These are phyloP conservation scores for Boechera stricta DNA, from an alignment of 345 rosid species.

Conservation along the genomic window DNA sequence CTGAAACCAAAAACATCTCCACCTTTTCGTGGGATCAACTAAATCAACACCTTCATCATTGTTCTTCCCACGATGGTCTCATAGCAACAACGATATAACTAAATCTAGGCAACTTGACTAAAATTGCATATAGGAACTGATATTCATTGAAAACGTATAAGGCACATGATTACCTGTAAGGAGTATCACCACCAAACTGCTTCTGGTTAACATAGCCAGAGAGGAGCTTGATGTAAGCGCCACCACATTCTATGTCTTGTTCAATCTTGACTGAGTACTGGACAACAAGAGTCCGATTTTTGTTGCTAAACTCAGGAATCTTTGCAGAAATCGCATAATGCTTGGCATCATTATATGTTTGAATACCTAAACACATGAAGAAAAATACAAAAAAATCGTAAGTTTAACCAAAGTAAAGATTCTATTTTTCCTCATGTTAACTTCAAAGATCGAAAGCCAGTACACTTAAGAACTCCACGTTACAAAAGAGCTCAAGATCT, in stretches of 20 bases:
- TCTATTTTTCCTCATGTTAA: neutral
- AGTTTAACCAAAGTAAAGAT: neutral
- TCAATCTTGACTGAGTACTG: slow-evolving; percentile 86
- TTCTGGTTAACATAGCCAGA: slow-evolving; percentile 97
- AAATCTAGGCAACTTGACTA: slow-evolving; percentile 13
- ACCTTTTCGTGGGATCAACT: neutral
- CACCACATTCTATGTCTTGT: slow-evolving; percentile 98
- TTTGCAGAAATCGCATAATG: slow-evolving; percentile 90
- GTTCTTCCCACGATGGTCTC: slow-evolving; percentile 16
- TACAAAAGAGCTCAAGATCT: neutral
- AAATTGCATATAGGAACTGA: slow-evolving; percentile 3
- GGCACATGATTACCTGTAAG: slow-evolving; percentile 67
- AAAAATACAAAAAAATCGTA: neutral
- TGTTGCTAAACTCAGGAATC: slow-evolving; percentile 89
- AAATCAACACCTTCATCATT: slow-evolving; percentile 7
- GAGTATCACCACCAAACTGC: slow-evolving; percentile 99
- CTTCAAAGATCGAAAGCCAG: slow-evolving; percentile 19
- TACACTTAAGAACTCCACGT: slow-evolving; percentile 14
- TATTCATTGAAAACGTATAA: neutral
- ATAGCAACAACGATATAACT: neutral
- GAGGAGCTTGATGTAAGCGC: slow-evolving; percentile 91
- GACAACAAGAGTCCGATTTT: slow-evolving; percentile 77
- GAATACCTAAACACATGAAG: slow-evolving; percentile 63
- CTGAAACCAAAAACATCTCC: slow-evolving; percentile 7
- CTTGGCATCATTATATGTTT: slow-evolving; percentile 83